Evolutionary conservation across 2,329 filamentous ascomycete species (phyloP).

Genomic region (Geosmithia morbida): DNA sequence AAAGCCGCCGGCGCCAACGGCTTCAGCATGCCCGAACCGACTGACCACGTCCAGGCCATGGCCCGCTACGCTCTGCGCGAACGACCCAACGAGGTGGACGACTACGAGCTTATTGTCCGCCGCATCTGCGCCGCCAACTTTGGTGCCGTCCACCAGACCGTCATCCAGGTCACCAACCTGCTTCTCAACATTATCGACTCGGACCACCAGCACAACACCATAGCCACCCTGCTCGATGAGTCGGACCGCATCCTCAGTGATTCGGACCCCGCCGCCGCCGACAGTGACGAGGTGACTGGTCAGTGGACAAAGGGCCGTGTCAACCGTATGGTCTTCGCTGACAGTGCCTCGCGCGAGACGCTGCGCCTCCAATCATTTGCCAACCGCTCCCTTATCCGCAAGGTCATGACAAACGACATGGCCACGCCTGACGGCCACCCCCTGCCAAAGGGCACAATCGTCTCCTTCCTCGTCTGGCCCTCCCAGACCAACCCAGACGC

Average conservation of each 20-base stretch:
- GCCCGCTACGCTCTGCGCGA: constrained; percentile 21
- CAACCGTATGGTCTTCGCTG: constrained; percentile 19
- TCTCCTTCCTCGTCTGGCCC: constrained; percentile 16
- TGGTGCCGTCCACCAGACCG: constrained; percentile 23
- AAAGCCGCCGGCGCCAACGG: constrained; percentile 6
- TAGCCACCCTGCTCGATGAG: constrained; percentile 22
- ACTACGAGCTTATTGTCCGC: constrained; percentile 12
- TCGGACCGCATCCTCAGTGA: constrained; percentile 13
- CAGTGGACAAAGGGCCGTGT: constrained; percentile 24
- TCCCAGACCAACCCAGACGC: constrained; percentile 14
- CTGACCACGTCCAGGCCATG: constrained; percentile 27
- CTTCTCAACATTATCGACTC: constrained; percentile 21
- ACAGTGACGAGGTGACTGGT: neutral
- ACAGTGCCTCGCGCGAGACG: constrained; percentile 28
- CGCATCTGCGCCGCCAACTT: constrained; percentile 19
- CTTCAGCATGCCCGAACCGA: constrained; percentile 6
- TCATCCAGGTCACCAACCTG: constrained; percentile 22
- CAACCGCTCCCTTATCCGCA: constrained; percentile 10
- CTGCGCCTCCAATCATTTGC: constrained; percentile 12
- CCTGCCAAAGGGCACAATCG: constrained; percentile 15
- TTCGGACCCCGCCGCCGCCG: constrained; percentile 4
- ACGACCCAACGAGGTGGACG: constrained; percentile 18
- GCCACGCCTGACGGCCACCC: constrained; percentile 15
- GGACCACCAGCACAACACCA: constrained; percentile 20
- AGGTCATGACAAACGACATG: constrained; percentile 11